phyloP scores from a whole-genome alignment of 306 rosid species.

The Mimosa pudica region DNA sequence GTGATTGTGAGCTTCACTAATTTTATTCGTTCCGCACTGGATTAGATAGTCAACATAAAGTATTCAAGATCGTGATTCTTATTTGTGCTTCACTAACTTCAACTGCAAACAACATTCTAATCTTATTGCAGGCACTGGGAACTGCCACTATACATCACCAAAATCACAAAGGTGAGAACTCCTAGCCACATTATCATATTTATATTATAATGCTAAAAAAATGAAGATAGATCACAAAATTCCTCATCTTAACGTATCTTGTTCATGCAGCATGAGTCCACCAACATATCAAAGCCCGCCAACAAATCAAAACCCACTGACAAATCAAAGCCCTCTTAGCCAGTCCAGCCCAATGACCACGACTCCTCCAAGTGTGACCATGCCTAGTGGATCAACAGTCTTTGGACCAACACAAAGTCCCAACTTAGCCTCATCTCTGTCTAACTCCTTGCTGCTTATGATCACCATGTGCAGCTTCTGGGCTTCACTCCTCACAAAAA shows the following conservation, averaged over 20 bases:
- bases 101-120: conserved; percentile 10
- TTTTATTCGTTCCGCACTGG: not conserved
- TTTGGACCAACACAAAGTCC: conserved; percentile 82
- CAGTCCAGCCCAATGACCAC: conserved; percentile 33
- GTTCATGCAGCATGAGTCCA: conserved; percentile 60
- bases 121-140: conserved; percentile 73
- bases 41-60: conserved; percentile 22
- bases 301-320: not conserved
- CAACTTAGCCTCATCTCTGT: conserved; percentile 59
- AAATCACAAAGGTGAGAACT: conserved; percentile 64
- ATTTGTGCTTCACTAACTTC: conserved; percentile 6
- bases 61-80: not conserved
- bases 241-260: conserved; percentile 22
- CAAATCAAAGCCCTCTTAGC: conserved; percentile 40
- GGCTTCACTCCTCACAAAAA: conserved; percentile 52
- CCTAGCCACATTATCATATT: conserved; percentile 31
- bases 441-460: conserved; percentile 45
- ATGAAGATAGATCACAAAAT: conserved; percentile 4
- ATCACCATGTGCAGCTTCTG: conserved; percentile 45
- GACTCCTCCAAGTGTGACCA: conserved; percentile 49
- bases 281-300: conserved; percentile 44
- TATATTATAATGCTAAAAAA: conserved; percentile 10
- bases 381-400: conserved; percentile 72
- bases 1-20: conserved; percentile 1
- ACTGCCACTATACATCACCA: conserved; percentile 71